A percentile compares a stretch with the other conserved stretches of the same genome.
These are phyloP conservation scores for Yarrowia galli DNA, from an alignment of 1,139 yeast species.

Conservation along the genomic window DNA sequence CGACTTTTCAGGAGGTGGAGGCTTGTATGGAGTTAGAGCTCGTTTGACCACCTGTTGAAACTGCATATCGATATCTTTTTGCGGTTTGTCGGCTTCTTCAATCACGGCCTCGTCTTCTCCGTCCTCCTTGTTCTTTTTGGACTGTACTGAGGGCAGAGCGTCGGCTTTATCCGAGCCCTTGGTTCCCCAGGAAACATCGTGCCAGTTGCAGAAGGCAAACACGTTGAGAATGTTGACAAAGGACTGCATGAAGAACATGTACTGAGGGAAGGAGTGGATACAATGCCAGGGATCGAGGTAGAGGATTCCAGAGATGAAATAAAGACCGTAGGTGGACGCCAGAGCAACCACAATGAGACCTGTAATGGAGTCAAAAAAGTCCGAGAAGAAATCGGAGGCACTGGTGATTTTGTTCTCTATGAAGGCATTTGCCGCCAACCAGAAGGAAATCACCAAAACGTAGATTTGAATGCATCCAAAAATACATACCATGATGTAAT, in stretches of 20 bases:
- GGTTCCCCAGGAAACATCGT: constrained; percentile 98
- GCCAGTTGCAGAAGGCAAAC: constrained; percentile 94
- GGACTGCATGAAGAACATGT: constrained; percentile 84
- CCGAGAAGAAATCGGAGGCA: constrained; percentile 47
- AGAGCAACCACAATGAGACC: constrained; percentile 74
- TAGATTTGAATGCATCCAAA: constrained; percentile 54
- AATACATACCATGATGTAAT: constrained; percentile 49
- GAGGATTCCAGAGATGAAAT: constrained; percentile 68
- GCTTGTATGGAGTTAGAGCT: constrained; percentile 55
- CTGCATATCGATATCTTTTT: constrained; percentile 64
- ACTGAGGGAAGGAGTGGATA: constrained; percentile 84
- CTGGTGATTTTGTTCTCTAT: constrained; percentile 44
- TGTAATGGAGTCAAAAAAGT: constrained; percentile 51
- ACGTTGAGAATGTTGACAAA: constrained; percentile 78
- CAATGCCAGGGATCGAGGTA: constrained; percentile 97
- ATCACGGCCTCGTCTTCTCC: constrained; percentile 72
- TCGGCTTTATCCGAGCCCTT: constrained; percentile 79
- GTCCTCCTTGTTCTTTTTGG: constrained; percentile 65
- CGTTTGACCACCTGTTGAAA: constrained; percentile 56
- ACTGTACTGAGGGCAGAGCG: constrained; percentile 62
- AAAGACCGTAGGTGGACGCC: constrained; percentile 90
- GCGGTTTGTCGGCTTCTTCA: constrained; percentile 74
- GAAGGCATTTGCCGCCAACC: constrained; percentile 52
- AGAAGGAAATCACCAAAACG: constrained; percentile 52
- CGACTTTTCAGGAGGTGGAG: constrained; percentile 48